Evolutionary conservation across 116 monocot genomes (phyloP), one percentile per base, ranked within the genome.

Genomic region (Trichopus zeylanicus): DNA sequence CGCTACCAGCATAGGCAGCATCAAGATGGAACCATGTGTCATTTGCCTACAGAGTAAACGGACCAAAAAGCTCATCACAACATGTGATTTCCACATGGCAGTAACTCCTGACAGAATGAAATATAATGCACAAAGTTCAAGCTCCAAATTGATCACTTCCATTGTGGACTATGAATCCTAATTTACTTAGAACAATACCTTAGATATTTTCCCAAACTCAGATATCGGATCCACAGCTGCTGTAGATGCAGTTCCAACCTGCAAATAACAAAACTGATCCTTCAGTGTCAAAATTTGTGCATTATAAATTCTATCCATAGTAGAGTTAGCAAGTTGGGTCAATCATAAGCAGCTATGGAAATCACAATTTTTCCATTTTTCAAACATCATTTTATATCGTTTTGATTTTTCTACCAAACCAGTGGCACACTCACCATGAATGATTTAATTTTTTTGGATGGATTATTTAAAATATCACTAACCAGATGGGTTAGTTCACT

Each of bases 221-320:
- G 35, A 37, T 38, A 94, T 75, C 23, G 85, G 80, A 81, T 94
- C 94, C 25, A 89, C 83, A 51, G 94, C 80, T 42, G 86, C 74
- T 42, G 89, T 86, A 66, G 89, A 89, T 37, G 94, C 89, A 29
- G 94, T 94, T 10, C 94, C 94, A 53, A 91, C 75, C 91, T 91
- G 79, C 47, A 78, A 66, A 27, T 39, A 64, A 48, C 38, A 16
- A 75, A 56, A 18, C 29, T 3, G 22, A 35, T 31, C 49, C n/a
- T n/a, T n/a, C n/a, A n/a, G n/a, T n/a, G n/a, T n/a, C n/a, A n/a
- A n/a, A n/a, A n/a, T n/a, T n/a, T n/a, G n/a, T n/a, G n/a, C n/a
- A n/a, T n/a, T n/a, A n/a, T n/a, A n/a, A n/a, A n/a, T n/a, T n/a
- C n/a, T n/a, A n/a, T n/a, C n/a, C n/a, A n/a, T n/a, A n/a, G n/a